Conservation (phyloP, 2,329 filamentous ascomycete genomes). For the Fusarium sp. region DNA sequence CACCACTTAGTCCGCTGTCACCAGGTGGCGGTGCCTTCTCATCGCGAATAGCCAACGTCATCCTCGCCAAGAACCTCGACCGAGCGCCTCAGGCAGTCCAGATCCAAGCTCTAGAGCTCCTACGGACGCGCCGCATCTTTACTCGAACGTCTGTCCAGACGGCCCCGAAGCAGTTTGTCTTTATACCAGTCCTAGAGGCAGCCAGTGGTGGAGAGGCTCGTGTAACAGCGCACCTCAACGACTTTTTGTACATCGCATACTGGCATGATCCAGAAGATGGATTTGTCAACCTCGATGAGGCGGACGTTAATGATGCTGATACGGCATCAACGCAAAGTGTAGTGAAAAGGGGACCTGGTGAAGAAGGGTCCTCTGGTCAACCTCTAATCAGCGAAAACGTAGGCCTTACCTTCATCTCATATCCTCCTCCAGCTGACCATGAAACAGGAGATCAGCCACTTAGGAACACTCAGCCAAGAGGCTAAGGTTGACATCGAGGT, state of each 20-base stretch:
- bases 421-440: constrained; percentile 28
- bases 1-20: constrained; percentile 44
- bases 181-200: constrained; percentile 73
- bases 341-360: constrained; percentile 50
- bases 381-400: constrained; percentile 56
- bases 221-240: constrained; percentile 70
- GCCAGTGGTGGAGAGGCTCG: constrained; percentile 56
- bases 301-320: constrained; percentile 46
- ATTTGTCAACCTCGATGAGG: constrained; percentile 76
- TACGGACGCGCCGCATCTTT: constrained; percentile 79
- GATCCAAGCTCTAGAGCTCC: constrained; percentile 78
- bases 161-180: constrained; percentile 79
- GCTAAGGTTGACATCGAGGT: constrained; percentile 78
- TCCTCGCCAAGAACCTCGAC: constrained; percentile 83
- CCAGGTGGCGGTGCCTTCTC: constrained; percentile 37
- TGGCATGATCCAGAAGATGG: constrained; percentile 77
- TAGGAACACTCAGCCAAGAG: constrained; percentile 65
- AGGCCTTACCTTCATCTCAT: constrained; percentile 27
- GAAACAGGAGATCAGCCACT: constrained; percentile 62
- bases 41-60: constrained; percentile 74
- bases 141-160: constrained; percentile 76
- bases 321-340: constrained; percentile 56
- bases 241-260: constrained; percentile 88
- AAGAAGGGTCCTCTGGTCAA: constrained; percentile 32
- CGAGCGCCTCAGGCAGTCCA: constrained; percentile 77